A percentile compares a stretch with the other conserved stretches of the same genome.
These are phyloP conservation scores for Fusarium veterinarium DNA, from an alignment of 2,329 filamentous ascomycete genomes.

Conservation along the genomic window DNA sequence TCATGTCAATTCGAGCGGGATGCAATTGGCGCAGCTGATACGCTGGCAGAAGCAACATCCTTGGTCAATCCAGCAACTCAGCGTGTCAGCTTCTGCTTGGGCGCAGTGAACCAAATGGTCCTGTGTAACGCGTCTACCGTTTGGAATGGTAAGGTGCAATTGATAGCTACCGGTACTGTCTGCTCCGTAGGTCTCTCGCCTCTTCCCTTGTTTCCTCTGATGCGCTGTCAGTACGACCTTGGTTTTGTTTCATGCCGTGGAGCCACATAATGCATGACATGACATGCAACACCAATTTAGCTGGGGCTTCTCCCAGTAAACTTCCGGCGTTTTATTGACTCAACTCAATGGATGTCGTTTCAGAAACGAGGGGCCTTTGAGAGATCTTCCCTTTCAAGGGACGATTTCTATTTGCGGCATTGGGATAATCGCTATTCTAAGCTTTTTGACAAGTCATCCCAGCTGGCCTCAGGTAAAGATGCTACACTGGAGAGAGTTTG, in stretches of 20 bases:
- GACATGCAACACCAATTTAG: slow-evolving; percentile 37
- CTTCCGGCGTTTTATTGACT: slow-evolving; percentile 1
- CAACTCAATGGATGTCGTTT: slow-evolving; percentile 23
- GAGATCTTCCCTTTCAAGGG: background rate
- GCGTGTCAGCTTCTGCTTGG: slow-evolving; percentile 37
- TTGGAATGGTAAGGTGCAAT: slow-evolving; percentile 5
- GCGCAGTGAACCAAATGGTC: slow-evolving; percentile 3
- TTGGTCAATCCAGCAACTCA: slow-evolving; percentile 1
- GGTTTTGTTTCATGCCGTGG: slow-evolving; percentile 39
- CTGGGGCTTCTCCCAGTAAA: slow-evolving; percentile 10
- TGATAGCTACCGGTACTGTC: background rate
- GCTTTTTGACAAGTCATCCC: slow-evolving; percentile 10
- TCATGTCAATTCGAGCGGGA: slow-evolving; percentile 26
- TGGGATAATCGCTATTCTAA: slow-evolving; percentile 1
- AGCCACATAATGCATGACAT: slow-evolving; percentile 42
- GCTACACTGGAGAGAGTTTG: background rate
- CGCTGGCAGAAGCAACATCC: slow-evolving; percentile 2
- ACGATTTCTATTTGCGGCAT: slow-evolving; percentile 1
- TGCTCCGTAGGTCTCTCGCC: background rate
- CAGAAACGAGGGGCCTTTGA: slow-evolving; percentile 15
- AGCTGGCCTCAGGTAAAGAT: slow-evolving; percentile 23
- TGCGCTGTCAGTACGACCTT: slow-evolving; percentile 45
- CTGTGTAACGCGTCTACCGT: slow-evolving; percentile 1
- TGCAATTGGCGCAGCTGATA: slow-evolving; percentile 26
- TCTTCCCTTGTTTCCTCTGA: slow-evolving; percentile 22